phyloP scores from a whole-genome alignment of 2,329 filamentous ascomycete genomes.

The Cercospora sojina region DNA sequence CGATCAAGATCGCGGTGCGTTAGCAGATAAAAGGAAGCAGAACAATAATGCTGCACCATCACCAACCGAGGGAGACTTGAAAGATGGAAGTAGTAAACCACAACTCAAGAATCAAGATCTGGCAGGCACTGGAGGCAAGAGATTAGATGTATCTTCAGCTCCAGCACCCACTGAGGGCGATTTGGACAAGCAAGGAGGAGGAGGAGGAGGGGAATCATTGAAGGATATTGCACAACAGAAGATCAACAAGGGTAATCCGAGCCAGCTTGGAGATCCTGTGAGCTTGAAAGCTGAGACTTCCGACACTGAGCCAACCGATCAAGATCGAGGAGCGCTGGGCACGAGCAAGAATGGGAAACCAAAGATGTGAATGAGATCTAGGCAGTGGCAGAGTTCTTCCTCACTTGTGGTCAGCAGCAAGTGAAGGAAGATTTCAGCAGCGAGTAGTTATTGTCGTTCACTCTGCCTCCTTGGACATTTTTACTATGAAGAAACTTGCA shows the following conservation, averaged over 20 bases:
- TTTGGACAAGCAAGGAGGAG: constrained; percentile 14
- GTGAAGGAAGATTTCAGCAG: not conserved
- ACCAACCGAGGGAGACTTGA: constrained; percentile 12
- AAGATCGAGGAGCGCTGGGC: constrained; percentile 36
- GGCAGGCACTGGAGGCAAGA: constrained; percentile 12
- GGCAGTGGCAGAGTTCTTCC: not conserved
- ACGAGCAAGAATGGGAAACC: constrained; percentile 33
- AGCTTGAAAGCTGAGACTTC: constrained; percentile 40
- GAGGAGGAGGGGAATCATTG: constrained; percentile 20
- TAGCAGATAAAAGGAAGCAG: constrained; percentile 23
- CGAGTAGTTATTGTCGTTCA: not conserved
- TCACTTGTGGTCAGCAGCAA: not conserved
- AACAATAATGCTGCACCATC: constrained; percentile 2
- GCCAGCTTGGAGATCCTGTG: constrained; percentile 40
- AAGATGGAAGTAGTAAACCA: not conserved
- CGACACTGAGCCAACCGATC: constrained; percentile 36
- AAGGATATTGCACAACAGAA: constrained; percentile 30
- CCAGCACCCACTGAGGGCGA: constrained; percentile 22
- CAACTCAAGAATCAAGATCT: constrained; percentile 11
- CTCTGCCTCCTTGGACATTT: not conserved
- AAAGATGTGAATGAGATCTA: constrained; percentile 32
- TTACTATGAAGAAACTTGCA: not conserved
- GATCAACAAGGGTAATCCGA: constrained; percentile 35
- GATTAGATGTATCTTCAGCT: constrained; percentile 5
- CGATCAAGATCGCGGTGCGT: constrained; percentile 37